Base-by-base conservation (phyloP, 2,329 filamentous ascomycete species). In the Dryadomyces quercus-mongolicae region DNA sequence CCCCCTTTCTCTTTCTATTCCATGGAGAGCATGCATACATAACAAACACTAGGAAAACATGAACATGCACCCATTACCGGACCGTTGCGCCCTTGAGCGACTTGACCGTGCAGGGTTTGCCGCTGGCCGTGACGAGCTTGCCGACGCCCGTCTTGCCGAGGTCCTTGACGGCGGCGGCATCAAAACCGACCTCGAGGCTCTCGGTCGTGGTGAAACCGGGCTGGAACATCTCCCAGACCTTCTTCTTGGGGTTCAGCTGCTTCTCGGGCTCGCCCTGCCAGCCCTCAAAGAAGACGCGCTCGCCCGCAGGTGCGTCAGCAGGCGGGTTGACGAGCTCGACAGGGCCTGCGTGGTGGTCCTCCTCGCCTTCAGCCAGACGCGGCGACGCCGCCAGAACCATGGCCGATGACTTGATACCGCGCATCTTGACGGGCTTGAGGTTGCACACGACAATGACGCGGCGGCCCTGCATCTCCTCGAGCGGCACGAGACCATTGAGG, bases 361-460 rank as follows among this genome's bases (percentile, higher is more conserved):
- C 85, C 66, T 90, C 91, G 47, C 90, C 92, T 65, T 92, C 87
- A 65, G 84, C 83, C 49, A 87, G 69, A 56, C 78, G 77, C n/a
- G 92, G 93, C 18, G 89, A 95, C 2, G 93, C 93, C 10, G 93
- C 93, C 43, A 98, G 80, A 16, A 98, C 93, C 93, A 98, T 97
- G 65, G 91, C 79, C 61, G 73, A 79, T 3, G 79, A 82, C 73
- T 82, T 82, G 73, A 82, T 77, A 61, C 93, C 93, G 60, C 93
- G 88, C 93, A 98, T 98, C 70, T 94, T 98, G 69, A 97, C 93
- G 51, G 93, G 93, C 78, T 98, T 98, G 62, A 98, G 81, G 72
- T 98, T 98, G 77, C 89, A 95, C 21, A 98, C 92, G 1, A 93
- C 88, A 36, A 98, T 81, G 57, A 98, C 88, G 74, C 94, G 95